phyloP scores from a whole-genome alignment of 371 early-diverging fungal species.

The Fennellomyces sp. region DNA sequence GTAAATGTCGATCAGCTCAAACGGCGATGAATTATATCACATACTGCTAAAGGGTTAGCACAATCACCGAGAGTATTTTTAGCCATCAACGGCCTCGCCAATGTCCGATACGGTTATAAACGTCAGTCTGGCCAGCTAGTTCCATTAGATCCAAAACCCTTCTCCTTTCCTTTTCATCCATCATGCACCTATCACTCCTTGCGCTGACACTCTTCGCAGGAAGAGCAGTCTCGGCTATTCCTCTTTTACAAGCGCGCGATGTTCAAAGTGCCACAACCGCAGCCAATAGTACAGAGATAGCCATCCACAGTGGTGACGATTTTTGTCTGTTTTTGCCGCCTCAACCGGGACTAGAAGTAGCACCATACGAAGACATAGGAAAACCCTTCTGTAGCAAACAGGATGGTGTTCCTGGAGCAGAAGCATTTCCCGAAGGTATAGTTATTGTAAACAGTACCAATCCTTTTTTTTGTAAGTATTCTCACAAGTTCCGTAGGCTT shows the following conservation, averaged over 20 bases:
- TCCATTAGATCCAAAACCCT: not conserved
- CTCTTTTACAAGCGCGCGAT: not conserved
- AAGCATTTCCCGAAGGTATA: slow-evolving; percentile 49
- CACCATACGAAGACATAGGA: slow-evolving; percentile 52
- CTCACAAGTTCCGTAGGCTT: slow-evolving; percentile 35
- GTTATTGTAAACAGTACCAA: not conserved
- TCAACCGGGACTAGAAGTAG: slow-evolving; percentile 55
- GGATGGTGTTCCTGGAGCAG: slow-evolving; percentile 42
- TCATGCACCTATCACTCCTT: not conserved
- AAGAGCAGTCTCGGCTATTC: not conserved
- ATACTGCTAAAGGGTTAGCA: not conserved
- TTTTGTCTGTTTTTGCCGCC: slow-evolving; percentile 67
- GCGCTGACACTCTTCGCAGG: not conserved
- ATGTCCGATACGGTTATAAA: too few relatives aligned
- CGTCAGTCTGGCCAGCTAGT: not conserved
- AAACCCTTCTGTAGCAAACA: slow-evolving; percentile 56
- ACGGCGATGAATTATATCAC: not conserved
- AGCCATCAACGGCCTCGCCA: not conserved
- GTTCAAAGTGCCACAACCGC: not conserved
- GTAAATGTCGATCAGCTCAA: too few relatives aligned
- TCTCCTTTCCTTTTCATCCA: not conserved
- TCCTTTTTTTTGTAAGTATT: slow-evolving; percentile 14
- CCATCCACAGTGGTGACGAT: slow-evolving; percentile 28
- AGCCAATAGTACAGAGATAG: slow-evolving; percentile 3
- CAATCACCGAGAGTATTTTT: not conserved